Evolutionary conservation across 208 protist genomes (phyloP), one percentile per base, ranked within the genome.

Genomic region (Sergeia podlipaevii): DNA sequence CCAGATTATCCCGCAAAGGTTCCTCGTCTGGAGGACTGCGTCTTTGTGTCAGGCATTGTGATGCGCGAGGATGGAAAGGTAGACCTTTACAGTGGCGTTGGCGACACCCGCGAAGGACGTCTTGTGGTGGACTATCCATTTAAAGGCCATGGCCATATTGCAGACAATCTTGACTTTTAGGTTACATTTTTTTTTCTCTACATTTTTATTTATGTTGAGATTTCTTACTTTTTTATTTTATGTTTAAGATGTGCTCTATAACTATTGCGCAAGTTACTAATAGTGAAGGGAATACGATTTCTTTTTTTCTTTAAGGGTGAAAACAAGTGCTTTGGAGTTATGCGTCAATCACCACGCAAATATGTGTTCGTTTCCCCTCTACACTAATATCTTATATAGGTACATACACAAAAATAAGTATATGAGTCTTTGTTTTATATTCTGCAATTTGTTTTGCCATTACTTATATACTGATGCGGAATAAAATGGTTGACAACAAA

Each of bases 71-170:
- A 60, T 18, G 54, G 54, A 39, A 60, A 60, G 54, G 27, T 29
- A 15, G 54, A 60, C 30, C 42, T 60, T 6, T 60, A 60, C 54
- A 60, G 54, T 26, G 54, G 54, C 43, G 42, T 60, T 13, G 54
- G 54, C 20, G 54, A 60, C 29, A 60, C 43, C 3, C 41, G 43
- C 30, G 42, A 47, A 4, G 54, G 54, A 17, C 38, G 54, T 18
- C 17, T 47, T 17, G 42, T 50, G 7, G 50, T 60, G n/a, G 54
- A 60, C 42, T 60, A 60, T 33, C 54, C 54, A 28, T 60, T 60
- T 33, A 32, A 34, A 18, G 54, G 54, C 11, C 43, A 60, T 41
- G 54, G 54, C 18, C 42, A 38, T 2, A 60, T 60, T 29, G 30
- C 28, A 15, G 41, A 46, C 43, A 50, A 50, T 34, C 37, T 60